A percentile compares a stretch with the other conserved stretches of the same genome.
Conservation (phyloP, 805 yeast species). For the Candida koratica region DNA sequence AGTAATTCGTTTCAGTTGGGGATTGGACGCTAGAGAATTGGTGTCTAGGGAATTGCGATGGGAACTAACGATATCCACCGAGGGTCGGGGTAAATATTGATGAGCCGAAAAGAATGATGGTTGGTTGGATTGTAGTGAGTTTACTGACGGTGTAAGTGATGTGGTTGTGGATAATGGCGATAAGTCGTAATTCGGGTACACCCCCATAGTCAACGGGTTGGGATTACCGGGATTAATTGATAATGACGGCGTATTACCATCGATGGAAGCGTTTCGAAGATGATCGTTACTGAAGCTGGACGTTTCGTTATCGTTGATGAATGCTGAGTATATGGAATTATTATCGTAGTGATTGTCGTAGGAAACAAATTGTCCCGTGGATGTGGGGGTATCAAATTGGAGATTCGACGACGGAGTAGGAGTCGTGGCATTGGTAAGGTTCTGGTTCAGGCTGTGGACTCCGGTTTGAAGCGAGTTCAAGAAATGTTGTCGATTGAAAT, state of each 20-base stretch:
- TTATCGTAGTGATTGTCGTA: conserved; percentile 9
- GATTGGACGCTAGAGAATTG: conserved; percentile 28
- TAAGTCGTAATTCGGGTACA: conserved; percentile 22
- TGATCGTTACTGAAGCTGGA: conserved; percentile 12
- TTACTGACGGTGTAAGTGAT: conserved; percentile 38
- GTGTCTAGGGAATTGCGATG: conserved; percentile 32
- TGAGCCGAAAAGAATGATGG: conserved; percentile 43
- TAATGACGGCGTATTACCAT: conserved; percentile 11
- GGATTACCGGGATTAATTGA: conserved; percentile 8
- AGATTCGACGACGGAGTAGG: conserved; percentile 7
- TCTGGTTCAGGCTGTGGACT: conserved; percentile 3
- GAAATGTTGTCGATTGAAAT: conserved; percentile 8
- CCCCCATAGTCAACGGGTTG: conserved; percentile 7
- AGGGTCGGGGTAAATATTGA: conserved; percentile 35
- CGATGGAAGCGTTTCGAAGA: conserved; percentile 16
- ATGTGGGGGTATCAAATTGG: conserved; percentile 7
- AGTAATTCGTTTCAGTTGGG: conserved; percentile 14
- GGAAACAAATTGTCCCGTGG: conserved; percentile 8
- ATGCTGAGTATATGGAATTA: conserved; percentile 13
- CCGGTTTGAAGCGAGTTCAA: conserved; percentile 2
- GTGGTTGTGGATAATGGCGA: conserved; percentile 44
- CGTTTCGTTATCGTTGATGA: conserved; percentile 13
- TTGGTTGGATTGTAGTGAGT: conserved; percentile 39
- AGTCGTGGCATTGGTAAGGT: conserved; percentile 2
- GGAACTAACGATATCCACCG: conserved; percentile 31